phyloP scores from a whole-genome alignment of 352 stramenopile genomes.

The Phytophthora aleatoria region DNA sequence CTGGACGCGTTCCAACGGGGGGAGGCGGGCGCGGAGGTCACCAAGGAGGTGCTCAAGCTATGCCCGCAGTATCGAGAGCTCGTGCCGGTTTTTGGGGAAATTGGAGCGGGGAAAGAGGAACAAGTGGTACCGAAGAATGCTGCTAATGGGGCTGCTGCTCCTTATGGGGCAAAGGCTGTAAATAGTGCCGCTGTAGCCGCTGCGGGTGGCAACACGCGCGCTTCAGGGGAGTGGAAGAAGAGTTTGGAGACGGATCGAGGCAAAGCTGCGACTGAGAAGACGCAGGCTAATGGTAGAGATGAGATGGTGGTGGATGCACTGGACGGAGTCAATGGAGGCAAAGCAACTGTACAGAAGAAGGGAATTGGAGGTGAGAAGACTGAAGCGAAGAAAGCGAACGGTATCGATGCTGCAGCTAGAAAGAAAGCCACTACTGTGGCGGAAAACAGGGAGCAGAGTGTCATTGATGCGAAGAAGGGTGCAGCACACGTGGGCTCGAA shows the following conservation, averaged over 20 bases:
- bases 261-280: not conserved
- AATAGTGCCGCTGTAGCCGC: not conserved
- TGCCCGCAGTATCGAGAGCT: conserved; percentile 44
- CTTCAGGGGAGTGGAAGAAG: conserved; percentile 24
- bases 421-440: not conserved
- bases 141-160: conserved; percentile 4
- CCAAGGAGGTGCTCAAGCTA: conserved; percentile 20
- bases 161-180: not conserved
- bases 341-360: not conserved
- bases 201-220: not conserved
- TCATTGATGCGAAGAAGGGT: not conserved
- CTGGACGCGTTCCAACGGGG: conserved; percentile 30
- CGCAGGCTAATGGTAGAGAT: not conserved
- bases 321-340: not conserved
- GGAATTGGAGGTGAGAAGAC: not conserved
- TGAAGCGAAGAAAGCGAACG: not conserved
- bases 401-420: not conserved
- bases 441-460: not conserved
- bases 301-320: not conserved
- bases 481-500: too few relatives aligned
- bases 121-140: not conserved
- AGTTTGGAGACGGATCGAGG: conserved; percentile 17
- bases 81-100: conserved; percentile 19
- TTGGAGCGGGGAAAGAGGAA: not conserved
- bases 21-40: conserved; percentile 13